Evolutionary conservation across 2,329 filamentous ascomycete genomes (phyloP).

Genomic region (Neofusicoccum parvum): DNA sequence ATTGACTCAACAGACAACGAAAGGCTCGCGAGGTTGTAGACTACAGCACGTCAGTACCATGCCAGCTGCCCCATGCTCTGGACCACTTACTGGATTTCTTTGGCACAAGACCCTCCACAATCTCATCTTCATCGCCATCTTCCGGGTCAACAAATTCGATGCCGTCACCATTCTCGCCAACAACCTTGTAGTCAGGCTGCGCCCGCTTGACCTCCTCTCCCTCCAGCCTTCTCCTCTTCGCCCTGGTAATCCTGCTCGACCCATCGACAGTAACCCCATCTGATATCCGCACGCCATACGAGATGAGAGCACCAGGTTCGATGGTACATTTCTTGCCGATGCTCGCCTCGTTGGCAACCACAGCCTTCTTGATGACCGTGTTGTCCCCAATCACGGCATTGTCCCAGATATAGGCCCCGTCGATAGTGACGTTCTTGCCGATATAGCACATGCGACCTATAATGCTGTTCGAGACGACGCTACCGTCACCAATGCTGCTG

Average conservation of each 20-base stretch:
- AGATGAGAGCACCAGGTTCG: conserved; percentile 74
- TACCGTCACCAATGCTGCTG: conserved; percentile 73
- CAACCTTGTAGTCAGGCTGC: conserved; percentile 53
- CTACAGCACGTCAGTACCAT: conserved; percentile 25
- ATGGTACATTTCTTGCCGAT: conserved; percentile 73
- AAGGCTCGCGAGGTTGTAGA: conserved; percentile 55
- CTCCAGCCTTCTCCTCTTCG: conserved; percentile 49
- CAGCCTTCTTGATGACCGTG: conserved; percentile 67
- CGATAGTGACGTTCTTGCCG: conserved; percentile 77
- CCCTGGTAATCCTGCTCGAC: conserved; percentile 48
- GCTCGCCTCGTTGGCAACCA: conserved; percentile 72
- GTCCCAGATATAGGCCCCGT: conserved; percentile 87
- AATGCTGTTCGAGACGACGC: conserved; percentile 71
- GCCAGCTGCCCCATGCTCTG: too few relatives aligned
- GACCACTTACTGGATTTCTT: conserved; percentile 37
- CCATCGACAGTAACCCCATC: conserved; percentile 56
- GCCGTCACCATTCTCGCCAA: conserved; percentile 62
- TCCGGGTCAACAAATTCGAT: conserved; percentile 61
- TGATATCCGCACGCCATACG: conserved; percentile 73
- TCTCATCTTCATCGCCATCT: conserved; percentile 65
- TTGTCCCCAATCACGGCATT: conserved; percentile 76
- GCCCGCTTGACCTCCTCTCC: conserved; percentile 41
- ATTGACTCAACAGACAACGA: conserved; percentile 58
- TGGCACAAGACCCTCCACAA: conserved; percentile 43
- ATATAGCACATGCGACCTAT: conserved; percentile 86